Percentiles rank a stretch among this genome's conserved stretches.
phyloP scores from a whole-genome alignment of 352 stramenopile species.

The Phytophthora nicotianae region DNA sequence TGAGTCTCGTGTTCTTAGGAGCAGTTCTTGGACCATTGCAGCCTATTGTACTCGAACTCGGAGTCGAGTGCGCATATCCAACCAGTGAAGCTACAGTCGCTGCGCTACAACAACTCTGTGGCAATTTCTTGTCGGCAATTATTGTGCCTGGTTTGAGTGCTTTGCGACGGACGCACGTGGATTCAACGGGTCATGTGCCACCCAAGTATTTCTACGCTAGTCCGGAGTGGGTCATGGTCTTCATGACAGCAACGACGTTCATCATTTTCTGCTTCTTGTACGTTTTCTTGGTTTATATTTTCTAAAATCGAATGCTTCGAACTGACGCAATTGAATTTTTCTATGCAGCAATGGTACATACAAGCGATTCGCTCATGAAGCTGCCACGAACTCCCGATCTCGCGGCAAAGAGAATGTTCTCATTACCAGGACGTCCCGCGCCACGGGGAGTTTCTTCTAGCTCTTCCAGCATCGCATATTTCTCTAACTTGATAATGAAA shows the following conservation, averaged over 20 bases:
- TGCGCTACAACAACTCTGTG: constrained; percentile 76
- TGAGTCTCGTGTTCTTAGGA: constrained; percentile 58
- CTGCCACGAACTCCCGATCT: constrained; percentile 4
- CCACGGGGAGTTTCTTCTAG: constrained; percentile 30
- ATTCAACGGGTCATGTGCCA: constrained; percentile 52
- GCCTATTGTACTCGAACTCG: constrained; percentile 71
- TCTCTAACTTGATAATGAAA: neutral
- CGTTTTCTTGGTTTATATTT: constrained; percentile 9
- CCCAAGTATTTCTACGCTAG: constrained; percentile 57
- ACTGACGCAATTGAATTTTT: neutral
- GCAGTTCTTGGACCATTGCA: constrained; percentile 68
- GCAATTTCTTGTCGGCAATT: constrained; percentile 75
- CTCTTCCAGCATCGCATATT: neutral
- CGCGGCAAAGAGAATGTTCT: constrained; percentile 15
- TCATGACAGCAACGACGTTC: constrained; percentile 47
- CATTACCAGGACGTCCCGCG: constrained; percentile 13
- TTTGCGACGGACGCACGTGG: constrained; percentile 45
- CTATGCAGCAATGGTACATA: constrained; percentile 53
- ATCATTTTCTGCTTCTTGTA: constrained; percentile 66
- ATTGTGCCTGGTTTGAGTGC: constrained; percentile 58
- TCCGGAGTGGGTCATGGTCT: constrained; percentile 62
- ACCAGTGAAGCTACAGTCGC: constrained; percentile 80
- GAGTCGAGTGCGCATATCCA: constrained; percentile 74
- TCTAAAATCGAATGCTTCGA: neutral
- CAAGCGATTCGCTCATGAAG: constrained; percentile 56